Percentiles rank a stretch among this genome's conserved stretches.
Evolutionary conservation across 208 protist genomes (phyloP).

Genomic region (Trypanosoma caninum): DNA sequence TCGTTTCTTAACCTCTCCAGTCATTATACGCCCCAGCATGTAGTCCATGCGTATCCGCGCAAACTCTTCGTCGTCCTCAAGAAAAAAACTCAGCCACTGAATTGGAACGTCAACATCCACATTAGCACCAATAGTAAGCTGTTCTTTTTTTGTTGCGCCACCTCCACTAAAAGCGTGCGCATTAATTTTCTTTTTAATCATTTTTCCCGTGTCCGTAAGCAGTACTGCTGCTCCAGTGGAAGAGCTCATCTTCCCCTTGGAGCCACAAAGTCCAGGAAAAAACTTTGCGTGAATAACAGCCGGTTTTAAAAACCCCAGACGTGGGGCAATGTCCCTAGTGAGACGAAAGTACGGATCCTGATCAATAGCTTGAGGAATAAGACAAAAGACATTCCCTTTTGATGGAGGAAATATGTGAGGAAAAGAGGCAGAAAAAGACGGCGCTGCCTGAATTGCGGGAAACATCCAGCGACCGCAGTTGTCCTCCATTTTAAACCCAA

Average conservation of each 20-base stretch:
- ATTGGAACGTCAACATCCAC: constrained; percentile 94
- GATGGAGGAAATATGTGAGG: constrained; percentile 94
- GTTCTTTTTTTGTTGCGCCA: constrained; percentile 95
- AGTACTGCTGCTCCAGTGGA: constrained; percentile 93
- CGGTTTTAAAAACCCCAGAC: constrained; percentile 96
- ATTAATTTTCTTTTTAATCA: constrained; percentile 95
- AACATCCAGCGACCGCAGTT: constrained; percentile 98
- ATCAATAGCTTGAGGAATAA: constrained; percentile 98
- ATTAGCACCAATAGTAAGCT: constrained; percentile 94
- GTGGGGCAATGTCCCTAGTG: constrained; percentile 97
- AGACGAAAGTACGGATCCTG: constrained; percentile 99
- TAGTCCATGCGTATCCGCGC: constrained; percentile 85
- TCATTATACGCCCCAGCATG: constrained; percentile 94
- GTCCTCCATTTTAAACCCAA: constrained; percentile 95
- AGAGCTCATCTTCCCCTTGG: constrained; percentile 98
- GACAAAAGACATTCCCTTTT: constrained; percentile 94
- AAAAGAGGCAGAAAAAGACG: constrained; percentile 96
- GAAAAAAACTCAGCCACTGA: constrained; percentile 98
- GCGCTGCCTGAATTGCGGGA: constrained; percentile 97
- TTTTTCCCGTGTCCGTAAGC: constrained; percentile 96
- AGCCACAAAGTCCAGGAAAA: constrained; percentile 97
- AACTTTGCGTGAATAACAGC: constrained; percentile 98
- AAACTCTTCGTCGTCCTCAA: constrained; percentile 97
- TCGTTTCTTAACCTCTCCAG: constrained; percentile 96
- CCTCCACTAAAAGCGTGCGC: constrained; percentile 99